These are phyloP conservation scores for Linnemannia hyalina DNA, from an alignment of 192 early-diverging fungal species.

Conservation along the genomic window DNA sequence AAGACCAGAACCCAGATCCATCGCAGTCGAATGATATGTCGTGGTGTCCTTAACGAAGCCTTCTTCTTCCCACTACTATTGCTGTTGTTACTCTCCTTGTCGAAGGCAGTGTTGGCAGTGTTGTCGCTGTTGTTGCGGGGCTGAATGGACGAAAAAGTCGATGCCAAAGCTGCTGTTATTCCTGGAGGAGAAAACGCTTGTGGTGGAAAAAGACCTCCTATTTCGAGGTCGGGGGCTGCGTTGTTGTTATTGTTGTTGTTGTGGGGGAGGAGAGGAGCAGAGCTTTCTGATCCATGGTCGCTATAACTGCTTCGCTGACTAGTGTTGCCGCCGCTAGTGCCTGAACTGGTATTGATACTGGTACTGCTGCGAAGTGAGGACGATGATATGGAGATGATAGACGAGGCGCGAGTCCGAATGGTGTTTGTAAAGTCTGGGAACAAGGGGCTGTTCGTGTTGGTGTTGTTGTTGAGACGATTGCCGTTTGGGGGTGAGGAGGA, in stretches of 20 bases:
- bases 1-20: conserved; percentile 16
- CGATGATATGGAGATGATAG: conserved; percentile 8
- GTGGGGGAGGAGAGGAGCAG: background rate
- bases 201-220: background rate
- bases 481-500: background rate
- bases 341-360: background rate
- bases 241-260: background rate
- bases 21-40: conserved; percentile 12
- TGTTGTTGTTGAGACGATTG: background rate
- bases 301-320: conserved; percentile 8
- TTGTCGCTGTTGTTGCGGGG: no score
- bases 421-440: conserved; percentile 17
- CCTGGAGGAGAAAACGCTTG: background rate
- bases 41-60: background rate
- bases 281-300: conserved; percentile 5
- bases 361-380: background rate
- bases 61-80: background rate
- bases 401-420: conserved; percentile 14
- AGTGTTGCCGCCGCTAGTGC: background rate
- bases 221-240: background rate
- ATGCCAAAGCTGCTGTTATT: no score
- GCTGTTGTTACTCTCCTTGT: background rate
- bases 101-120: background rate
- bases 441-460: background rate
- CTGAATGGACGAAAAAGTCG: no score